phyloP scores from a whole-genome alignment of 176 grass and related monocot genomes.

The Cenchrus fungigraminus region DNA sequence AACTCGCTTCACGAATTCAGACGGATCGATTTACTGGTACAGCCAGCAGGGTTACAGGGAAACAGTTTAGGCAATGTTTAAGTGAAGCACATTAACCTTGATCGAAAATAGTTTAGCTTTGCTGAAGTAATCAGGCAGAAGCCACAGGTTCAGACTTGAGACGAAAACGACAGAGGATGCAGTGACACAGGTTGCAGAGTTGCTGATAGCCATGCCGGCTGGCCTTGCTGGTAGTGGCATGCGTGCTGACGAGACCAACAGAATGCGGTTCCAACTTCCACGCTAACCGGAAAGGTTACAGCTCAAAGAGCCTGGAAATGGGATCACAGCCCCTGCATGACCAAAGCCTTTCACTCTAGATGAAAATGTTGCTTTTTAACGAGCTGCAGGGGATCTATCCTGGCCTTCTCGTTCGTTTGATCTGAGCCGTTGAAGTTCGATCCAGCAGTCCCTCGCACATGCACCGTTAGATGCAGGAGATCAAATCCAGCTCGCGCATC shows the following conservation, averaged over 20 bases:
- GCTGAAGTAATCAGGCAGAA: not conserved
- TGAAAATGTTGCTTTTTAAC: not conserved
- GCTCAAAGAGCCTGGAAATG: not conserved
- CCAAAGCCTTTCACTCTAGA: not conserved
- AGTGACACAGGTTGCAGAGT: slow-evolving; percentile 13
- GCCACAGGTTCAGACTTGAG: not conserved
- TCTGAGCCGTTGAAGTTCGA: no score
- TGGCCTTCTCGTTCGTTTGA: no score
- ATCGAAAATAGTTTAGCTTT: no score
- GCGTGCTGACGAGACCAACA: slow-evolving; percentile 1
- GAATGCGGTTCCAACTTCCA: not conserved
- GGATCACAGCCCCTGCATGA: not conserved
- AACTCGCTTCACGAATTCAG: not conserved
- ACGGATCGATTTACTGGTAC: not conserved
- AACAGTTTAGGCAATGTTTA: not conserved
- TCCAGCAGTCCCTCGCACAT: no score
- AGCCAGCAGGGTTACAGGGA: not conserved
- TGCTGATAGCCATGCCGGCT: slow-evolving; percentile 13
- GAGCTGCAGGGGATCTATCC: not conserved
- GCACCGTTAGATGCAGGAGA: no score
- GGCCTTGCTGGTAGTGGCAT: not conserved
- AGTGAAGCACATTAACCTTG: no score
- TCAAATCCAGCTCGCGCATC: no score
- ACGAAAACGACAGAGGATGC: not conserved
- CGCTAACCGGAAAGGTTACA: slow-evolving; percentile 12